Evolutionary conservation across 164 flowering plant species (phyloP).

Genomic region (Chimonanthus praecox): DNA sequence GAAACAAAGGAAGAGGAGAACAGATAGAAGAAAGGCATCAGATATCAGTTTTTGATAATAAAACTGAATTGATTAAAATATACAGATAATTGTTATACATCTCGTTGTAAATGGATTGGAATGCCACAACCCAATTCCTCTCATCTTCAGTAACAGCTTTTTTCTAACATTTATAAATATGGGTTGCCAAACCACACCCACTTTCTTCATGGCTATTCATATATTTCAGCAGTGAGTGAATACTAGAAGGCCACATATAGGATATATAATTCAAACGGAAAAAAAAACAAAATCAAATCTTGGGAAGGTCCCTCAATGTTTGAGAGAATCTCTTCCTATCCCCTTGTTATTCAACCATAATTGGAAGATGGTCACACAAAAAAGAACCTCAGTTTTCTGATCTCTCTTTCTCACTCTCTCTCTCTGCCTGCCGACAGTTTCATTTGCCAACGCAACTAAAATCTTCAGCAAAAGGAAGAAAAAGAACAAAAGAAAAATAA

Average conservation of each 20-base stretch:
- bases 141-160: slow-evolving; percentile 5
- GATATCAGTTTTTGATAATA: slow-evolving; percentile 9
- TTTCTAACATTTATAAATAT: slow-evolving; percentile 12
- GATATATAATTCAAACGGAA: neutral
- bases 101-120: slow-evolving; percentile 21
- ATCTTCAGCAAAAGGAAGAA: neutral
- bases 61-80: slow-evolving; percentile 24
- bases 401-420: too few relatives aligned
- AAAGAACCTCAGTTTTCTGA: neutral
- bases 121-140: slow-evolving; percentile 15
- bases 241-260: neutral
- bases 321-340: neutral
- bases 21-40: neutral
- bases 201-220: neutral
- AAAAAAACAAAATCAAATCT: neutral
- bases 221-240: neutral
- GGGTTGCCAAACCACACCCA: slow-evolving; percentile 13
- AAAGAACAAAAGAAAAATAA: neutral
- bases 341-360: neutral
- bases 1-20: neutral
- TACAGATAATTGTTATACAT: slow-evolving; percentile 30
- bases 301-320: neutral
- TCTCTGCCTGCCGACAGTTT: slow-evolving; percentile 25
- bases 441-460: neutral
- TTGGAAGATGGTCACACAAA: neutral